Percentiles rank a stretch among this genome's conserved stretches.
These are phyloP conservation scores for Aspergillus sp. DNA, from an alignment of 2,329 filamentous ascomycete species.

Conservation along the genomic window DNA sequence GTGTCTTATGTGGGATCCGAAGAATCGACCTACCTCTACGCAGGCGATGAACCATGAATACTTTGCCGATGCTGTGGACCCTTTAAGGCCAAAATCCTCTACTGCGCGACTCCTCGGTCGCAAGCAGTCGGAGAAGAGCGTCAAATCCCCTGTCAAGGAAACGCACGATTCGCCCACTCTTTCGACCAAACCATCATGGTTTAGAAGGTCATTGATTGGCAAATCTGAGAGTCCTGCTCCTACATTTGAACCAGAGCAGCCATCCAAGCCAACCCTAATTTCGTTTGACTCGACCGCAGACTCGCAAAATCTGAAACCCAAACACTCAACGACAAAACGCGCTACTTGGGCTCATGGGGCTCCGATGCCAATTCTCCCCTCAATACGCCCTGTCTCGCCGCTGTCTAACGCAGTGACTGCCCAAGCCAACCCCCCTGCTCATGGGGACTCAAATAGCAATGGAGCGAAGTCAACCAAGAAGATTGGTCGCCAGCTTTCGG, in stretches of 20 bases:
- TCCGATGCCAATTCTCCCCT: constrained; percentile 94
- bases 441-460: constrained; percentile 42
- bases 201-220: constrained; percentile 88
- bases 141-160: constrained; percentile 64
- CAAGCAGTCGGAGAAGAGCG: constrained; percentile 81
- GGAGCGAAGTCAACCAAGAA: constrained; percentile 75
- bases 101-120: constrained; percentile 79
- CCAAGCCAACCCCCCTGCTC: constrained; percentile 69
- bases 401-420: constrained; percentile 90
- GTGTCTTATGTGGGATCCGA: constrained; percentile 99
- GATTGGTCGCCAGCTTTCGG: constrained; percentile 89
- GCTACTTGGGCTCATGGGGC: constrained; percentile 88
- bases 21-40: constrained; percentile 82
- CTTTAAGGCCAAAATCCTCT: constrained; percentile 86
- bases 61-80: constrained; percentile 88
- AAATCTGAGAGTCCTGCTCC: constrained; percentile 69
- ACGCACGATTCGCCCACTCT: constrained; percentile 57
- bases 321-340: constrained; percentile 69
- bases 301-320: constrained; percentile 51
- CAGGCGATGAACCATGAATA: constrained; percentile 96
- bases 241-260: constrained; percentile 44
- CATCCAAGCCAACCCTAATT: constrained; percentile 43
- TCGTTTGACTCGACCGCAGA: constrained; percentile 43
- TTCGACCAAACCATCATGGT: constrained; percentile 89
- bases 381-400: constrained; percentile 92